Conservation (phyloP, 352 stramenopile species). For the Globisporangium sylvaticum region DNA sequence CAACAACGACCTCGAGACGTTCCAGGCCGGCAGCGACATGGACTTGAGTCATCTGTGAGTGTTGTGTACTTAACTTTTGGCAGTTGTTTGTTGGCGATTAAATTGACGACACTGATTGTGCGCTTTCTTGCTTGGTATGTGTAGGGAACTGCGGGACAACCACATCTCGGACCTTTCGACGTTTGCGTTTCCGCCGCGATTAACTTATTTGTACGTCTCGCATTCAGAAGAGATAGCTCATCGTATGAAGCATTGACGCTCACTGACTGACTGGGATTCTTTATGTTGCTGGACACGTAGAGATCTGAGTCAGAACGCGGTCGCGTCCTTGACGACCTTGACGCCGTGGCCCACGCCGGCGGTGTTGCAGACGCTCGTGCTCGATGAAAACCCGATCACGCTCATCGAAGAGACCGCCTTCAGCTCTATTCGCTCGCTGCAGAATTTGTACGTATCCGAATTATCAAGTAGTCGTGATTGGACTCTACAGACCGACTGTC, state of each 20-base stretch:
- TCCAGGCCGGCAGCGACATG: background rate
- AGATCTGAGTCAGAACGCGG: constrained; percentile 42
- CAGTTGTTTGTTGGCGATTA: background rate
- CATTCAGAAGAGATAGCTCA: background rate
- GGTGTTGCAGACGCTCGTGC: constrained; percentile 51
- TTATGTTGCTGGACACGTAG: constrained; percentile 3
- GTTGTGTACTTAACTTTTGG: no score
- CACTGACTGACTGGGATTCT: background rate
- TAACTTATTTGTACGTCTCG: constrained; percentile 15
- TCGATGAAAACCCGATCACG: constrained; percentile 47
- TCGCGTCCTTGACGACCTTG: constrained; percentile 24
- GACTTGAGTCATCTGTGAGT: constrained; percentile 7
- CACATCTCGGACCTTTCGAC: constrained; percentile 10
- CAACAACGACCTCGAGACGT: background rate
- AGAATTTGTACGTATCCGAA: constrained; percentile 41
- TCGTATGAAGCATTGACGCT: background rate
- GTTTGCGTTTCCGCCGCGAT: constrained; percentile 2
- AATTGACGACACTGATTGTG: background rate
- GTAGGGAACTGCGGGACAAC: constrained; percentile 10
- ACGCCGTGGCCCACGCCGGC: constrained; percentile 41
- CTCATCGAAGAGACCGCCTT: constrained; percentile 39
- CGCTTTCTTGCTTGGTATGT: background rate
- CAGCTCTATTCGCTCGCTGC: constrained; percentile 34
- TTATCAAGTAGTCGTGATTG: background rate
- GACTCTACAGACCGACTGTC: background rate